Evolutionary conservation across 768 basidiomycete genomes (phyloP), one percentile per base, ranked within the genome.

Genomic region (Tephrocybe sp.): DNA sequence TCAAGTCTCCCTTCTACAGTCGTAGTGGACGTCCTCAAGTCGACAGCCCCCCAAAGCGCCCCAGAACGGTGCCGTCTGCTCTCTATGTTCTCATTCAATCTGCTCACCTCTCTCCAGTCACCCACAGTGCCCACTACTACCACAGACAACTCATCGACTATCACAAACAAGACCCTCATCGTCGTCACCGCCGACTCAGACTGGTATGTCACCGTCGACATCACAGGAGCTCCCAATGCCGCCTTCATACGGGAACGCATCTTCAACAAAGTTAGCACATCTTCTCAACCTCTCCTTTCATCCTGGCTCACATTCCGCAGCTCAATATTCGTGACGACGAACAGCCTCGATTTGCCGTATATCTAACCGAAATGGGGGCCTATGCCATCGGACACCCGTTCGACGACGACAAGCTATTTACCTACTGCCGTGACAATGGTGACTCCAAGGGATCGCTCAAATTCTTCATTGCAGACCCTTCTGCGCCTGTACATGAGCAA

Each of bases 351-450:
- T 86, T 86, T 63, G 81, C 85, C 21, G 87, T 98, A 47, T 93
- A 90, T 72, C 87, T 84, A 53, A 96, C 93, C 0, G 89, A 91
- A 67, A 87, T 97, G 59, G 90, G 89, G 51, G 78, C 81, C 22
- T 86, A 76, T 55, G 87, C 87, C 15, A 79, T 87, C 36, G 83
- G 89, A 4, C 84, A 84, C 12, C 82, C 92, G 6, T 69, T 97
- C 26, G 69, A 79, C 11, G 82, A 87, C 53, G 86, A 91, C 24
- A 74, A 73, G 52, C 71, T 98, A 5, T 78, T 89, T 59, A 75
- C 80, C 15, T 75, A 94, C 28, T 92, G 92, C 65, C 73, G 75
- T 47, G 75, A 83, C 34, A 69, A 79, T 7, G 91, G 89, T 30
- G 93, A 97, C 65, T 71, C 79, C 22, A 86, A 77, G 61, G 92